Percentiles rank a stretch among this genome's conserved stretches.
Conservation (phyloP, 768 basidiomycete species). For the Leccinum disarticulatum region DNA sequence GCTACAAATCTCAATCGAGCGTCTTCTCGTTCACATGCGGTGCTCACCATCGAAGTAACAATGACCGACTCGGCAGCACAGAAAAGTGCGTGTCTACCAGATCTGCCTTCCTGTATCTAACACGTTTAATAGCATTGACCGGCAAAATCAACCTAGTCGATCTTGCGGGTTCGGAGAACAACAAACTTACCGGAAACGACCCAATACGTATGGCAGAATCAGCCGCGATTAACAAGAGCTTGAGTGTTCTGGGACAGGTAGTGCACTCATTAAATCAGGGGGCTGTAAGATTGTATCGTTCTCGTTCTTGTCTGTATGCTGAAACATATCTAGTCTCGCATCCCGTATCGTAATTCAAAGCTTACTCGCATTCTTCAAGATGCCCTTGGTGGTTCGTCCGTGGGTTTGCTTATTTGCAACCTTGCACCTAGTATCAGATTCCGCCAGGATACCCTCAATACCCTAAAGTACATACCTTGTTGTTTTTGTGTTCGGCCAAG, state of each 20-base stretch:
- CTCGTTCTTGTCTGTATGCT: slow-evolving; percentile 4
- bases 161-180: slow-evolving; percentile 89
- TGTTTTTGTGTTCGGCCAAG: background rate
- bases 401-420: slow-evolving; percentile 84
- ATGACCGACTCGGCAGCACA: slow-evolving; percentile 53
- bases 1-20: slow-evolving; percentile 81
- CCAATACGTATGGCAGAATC: slow-evolving; percentile 86
- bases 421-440: slow-evolving; percentile 82
- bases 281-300: slow-evolving; percentile 41
- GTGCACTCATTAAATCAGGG: slow-evolving; percentile 81
- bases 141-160: slow-evolving; percentile 88
- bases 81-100: slow-evolving; percentile 44
- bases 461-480: slow-evolving; percentile 65
- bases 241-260: slow-evolving; percentile 85
- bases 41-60: slow-evolving; percentile 71
- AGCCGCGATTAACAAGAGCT: slow-evolving; percentile 84
- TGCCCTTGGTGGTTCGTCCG: slow-evolving; percentile 78
- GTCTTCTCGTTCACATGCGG: slow-evolving; percentile 87
- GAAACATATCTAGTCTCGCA: slow-evolving; percentile 51
- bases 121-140: slow-evolving; percentile 47
- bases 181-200: slow-evolving; percentile 89
- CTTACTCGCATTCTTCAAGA: slow-evolving; percentile 89
- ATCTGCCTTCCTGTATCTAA: background rate
- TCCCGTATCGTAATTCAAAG: slow-evolving; percentile 90
- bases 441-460: slow-evolving; percentile 85